Evolutionary conservation across 345 rosid genomes (phyloP), one percentile per base, ranked within the genome.

Genomic region (Lepidium didymum): DNA sequence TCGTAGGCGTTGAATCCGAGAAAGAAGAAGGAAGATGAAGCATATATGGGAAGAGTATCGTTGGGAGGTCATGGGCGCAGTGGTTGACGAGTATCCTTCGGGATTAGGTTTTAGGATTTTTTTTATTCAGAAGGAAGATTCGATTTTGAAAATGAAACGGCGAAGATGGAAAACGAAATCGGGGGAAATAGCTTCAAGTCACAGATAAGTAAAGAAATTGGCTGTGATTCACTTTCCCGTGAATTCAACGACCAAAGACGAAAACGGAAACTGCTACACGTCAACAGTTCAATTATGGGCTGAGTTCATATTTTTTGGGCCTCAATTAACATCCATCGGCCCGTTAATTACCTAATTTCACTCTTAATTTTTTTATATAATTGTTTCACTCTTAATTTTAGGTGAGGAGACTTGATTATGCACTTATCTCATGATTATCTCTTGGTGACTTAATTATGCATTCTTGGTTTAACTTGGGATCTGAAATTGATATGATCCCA

Each of bases 71-170:
- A 84, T 77, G 50, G 63, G 70, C 8, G 75, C 11, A 76, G 96
- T 82, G 64, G 97, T 81, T 91, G 94, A 78, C 73, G 84, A 79
- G 87, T 66, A 86, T 46, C 61, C 96, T 88, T 91, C 79, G 75
- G 80, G 75, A 56, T 70, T 62, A 81, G 85, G 86, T 50, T 73
- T 73, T 47, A 40, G 62, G 56, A 41, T 51, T 67, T 73, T 73
- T 55, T 64, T 55, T 3, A 72, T 8, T 69, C 62, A 75, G 67
- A 54, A 70, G 71, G 75, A 55, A 66, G 50, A 29, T 69, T 64
- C 55, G 74, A 46, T 43, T 21, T 11, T 74, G 65, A 71, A 68
- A 68, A 69, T 10, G 57, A 68, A 75, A 57, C 67, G 62, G 53
- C 55, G 82, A 80, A 59, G 82, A 75, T 35, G 2, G 81, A 73